Evolutionary conservation across 371 early-diverging fungal species (phyloP).

Genomic region (Choanephora cucurbitarum): DNA sequence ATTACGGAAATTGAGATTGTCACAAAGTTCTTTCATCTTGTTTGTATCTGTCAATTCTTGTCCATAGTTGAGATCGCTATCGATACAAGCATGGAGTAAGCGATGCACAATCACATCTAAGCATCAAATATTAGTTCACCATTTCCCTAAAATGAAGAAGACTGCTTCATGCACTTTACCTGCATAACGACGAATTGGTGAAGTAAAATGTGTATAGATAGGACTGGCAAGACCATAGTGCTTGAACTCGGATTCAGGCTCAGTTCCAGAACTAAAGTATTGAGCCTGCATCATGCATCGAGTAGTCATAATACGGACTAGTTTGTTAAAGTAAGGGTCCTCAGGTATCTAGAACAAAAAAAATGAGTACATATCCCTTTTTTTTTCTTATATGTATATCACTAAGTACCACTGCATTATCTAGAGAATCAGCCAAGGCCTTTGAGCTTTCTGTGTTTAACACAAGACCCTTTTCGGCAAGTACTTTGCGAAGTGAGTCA

Average conservation of each 20-base stretch:
- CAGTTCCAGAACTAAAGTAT: slow-evolving; percentile 86
- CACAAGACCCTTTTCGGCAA: slow-evolving; percentile 55
- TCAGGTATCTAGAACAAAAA: slow-evolving; percentile 53
- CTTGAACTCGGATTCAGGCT: slow-evolving; percentile 74
- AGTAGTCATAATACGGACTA: slow-evolving; percentile 90
- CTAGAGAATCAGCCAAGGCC: slow-evolving; percentile 82
- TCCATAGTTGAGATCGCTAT: slow-evolving; percentile 55
- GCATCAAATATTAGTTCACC: slow-evolving; percentile 14
- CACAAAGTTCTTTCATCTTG: slow-evolving; percentile 78
- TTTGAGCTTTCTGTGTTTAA: slow-evolving; percentile 62
- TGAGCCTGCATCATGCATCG: slow-evolving; percentile 94
- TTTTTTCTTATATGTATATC: too few relatives aligned
- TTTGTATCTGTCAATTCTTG: slow-evolving; percentile 81
- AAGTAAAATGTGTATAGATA: slow-evolving; percentile 94
- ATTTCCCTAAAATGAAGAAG: too few relatives aligned
- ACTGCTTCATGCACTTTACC: too few relatives aligned
- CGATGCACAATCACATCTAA: slow-evolving; percentile 97
- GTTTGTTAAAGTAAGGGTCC: slow-evolving; percentile 88
- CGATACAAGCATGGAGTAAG: slow-evolving; percentile 80
- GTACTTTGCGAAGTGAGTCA: slow-evolving; percentile 72
- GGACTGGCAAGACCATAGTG: slow-evolving; percentile 88
- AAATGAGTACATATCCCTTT: too few relatives aligned
- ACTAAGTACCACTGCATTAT: slow-evolving; percentile 72
- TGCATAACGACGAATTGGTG: slow-evolving; percentile 95
- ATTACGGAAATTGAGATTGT: slow-evolving; percentile 91